phyloP scores from a whole-genome alignment of 2,329 filamentous ascomycete species.

The Stachybotrys chlorohalonatus region DNA sequence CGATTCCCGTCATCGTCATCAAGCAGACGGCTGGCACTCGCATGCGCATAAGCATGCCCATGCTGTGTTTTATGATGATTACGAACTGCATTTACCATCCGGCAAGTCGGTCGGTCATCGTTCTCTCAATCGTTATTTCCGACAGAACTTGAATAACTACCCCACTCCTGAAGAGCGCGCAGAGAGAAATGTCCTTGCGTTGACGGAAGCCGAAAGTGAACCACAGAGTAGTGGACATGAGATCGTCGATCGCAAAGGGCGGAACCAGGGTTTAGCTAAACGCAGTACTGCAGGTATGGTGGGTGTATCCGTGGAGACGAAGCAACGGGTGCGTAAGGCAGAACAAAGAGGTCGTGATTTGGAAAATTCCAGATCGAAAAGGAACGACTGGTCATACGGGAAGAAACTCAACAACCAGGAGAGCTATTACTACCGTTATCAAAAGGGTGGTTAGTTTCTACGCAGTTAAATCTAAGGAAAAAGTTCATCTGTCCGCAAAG shows the following conservation, averaged over 20 bases:
- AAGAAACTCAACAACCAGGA: conserved; percentile 68
- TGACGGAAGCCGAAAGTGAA: conserved; percentile 7
- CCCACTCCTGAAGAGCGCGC: conserved; percentile 70
- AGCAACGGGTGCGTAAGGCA: conserved; percentile 53
- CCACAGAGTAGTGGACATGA: conserved; percentile 38
- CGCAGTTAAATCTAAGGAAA: not conserved
- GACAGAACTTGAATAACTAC: conserved; percentile 83
- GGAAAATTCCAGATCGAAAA: conserved; percentile 51
- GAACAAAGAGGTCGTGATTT: conserved; percentile 63
- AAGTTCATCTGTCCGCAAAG: too few species aligned
- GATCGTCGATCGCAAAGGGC: conserved; percentile 43
- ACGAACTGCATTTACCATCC: conserved; percentile 85
- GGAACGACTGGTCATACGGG: conserved; percentile 62
- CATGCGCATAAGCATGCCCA: conserved; percentile 67
- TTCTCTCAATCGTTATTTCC: conserved; percentile 78
- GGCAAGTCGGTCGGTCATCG: conserved; percentile 86
- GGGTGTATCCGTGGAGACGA: conserved; percentile 68
- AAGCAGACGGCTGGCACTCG: conserved; percentile 71
- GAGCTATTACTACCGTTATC: conserved; percentile 45
- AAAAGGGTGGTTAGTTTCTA: conserved; percentile 29
- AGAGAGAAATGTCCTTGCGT: conserved; percentile 55
- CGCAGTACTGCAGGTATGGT: conserved; percentile 65
- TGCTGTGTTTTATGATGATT: conserved; percentile 83
- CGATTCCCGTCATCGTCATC: conserved; percentile 64
- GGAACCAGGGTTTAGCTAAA: not conserved